Percentiles rank a stretch among this genome's conserved stretches.
These are phyloP conservation scores for Sphaerulina musiva DNA, from an alignment of 2,329 filamentous ascomycete species.

Conservation along the genomic window DNA sequence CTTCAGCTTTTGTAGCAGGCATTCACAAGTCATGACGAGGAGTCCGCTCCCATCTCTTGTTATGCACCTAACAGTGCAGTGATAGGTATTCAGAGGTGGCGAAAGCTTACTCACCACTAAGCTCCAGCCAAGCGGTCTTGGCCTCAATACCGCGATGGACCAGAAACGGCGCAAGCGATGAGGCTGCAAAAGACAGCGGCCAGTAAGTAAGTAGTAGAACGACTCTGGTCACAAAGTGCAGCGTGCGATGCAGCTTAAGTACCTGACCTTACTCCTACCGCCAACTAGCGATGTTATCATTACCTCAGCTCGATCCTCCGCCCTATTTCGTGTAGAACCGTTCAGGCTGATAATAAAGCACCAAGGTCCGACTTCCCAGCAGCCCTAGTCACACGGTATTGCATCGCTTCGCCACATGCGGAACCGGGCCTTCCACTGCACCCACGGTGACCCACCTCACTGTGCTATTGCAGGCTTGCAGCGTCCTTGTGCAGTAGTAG, in stretches of 20 bases:
- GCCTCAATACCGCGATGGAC: background rate
- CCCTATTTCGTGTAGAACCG: no score
- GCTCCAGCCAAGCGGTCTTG: conserved; percentile 11
- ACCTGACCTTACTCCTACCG: background rate
- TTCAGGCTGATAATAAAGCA: background rate
- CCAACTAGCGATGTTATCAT: background rate
- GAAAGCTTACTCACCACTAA: conserved; percentile 15
- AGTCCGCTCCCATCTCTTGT: background rate
- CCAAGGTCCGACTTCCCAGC: background rate
- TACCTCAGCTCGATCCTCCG: background rate
- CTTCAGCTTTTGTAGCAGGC: background rate
- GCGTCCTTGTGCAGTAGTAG: no score
- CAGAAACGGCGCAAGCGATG: background rate
- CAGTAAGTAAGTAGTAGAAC: background rate
- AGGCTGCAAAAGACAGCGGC: background rate
- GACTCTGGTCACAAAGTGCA: background rate
- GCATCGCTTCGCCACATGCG: background rate
- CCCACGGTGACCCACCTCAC: no score
- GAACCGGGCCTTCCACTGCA: no score
- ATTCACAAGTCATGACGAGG: background rate
- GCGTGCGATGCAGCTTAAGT: background rate
- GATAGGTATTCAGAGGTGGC: background rate
- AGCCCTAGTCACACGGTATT: background rate
- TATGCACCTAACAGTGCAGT: no score
- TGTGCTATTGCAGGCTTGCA: no score